Conservation (phyloP, 768 basidiomycete genomes). For the Suillus subalutaceus region DNA sequence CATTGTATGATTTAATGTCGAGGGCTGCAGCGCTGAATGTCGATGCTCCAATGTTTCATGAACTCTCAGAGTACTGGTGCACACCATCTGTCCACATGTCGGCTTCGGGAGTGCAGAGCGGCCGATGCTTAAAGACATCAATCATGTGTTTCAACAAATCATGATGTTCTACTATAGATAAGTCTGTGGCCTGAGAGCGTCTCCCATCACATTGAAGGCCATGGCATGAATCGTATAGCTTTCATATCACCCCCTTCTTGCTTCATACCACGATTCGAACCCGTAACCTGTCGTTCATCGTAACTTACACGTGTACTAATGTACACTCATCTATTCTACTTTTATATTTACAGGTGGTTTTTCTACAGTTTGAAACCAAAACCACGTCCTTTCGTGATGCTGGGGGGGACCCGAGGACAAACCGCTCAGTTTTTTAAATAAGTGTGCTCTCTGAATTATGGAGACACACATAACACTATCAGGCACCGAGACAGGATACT, state of each 20-base stretch:
- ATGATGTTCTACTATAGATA: not conserved
- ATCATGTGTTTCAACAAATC: not conserved
- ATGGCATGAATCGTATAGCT: not conserved
- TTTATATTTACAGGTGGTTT: not conserved
- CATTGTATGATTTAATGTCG: not conserved
- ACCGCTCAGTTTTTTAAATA: not conserved
- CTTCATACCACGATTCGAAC: not conserved
- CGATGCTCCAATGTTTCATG: not conserved
- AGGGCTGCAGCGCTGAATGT: not conserved
- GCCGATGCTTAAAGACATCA: not conserved
- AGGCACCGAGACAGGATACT: constrained; percentile 1
- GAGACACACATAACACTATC: not conserved
- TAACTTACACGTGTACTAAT: not conserved
- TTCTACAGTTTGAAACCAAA: not conserved
- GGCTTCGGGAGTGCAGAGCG: not conserved
- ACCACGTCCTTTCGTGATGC: not conserved
- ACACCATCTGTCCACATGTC: not conserved
- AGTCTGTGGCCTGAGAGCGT: not conserved
- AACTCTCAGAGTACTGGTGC: not conserved
- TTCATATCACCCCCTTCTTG: not conserved
- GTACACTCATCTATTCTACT: not conserved
- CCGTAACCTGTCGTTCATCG: not conserved
- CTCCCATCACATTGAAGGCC: not conserved
- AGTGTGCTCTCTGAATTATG: not conserved
- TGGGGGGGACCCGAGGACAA: not conserved